These are phyloP conservation scores for Auxenochlorella pyrenoidosa DNA, from an alignment of 139 green algal genomes.

Conservation along the genomic window DNA sequence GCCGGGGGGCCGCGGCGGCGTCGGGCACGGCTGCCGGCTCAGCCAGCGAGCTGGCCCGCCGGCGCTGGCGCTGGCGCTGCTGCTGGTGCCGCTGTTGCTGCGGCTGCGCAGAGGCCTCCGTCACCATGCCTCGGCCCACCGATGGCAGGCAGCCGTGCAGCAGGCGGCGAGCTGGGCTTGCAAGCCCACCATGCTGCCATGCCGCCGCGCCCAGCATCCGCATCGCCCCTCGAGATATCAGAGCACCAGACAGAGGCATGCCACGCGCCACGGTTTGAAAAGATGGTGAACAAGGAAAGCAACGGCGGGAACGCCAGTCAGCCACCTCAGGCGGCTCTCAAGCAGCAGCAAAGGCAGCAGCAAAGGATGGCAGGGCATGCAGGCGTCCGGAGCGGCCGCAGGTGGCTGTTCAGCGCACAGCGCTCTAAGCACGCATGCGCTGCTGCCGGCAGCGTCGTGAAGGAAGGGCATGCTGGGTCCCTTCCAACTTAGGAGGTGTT, in stretches of 20 bases:
- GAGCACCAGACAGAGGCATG: neutral
- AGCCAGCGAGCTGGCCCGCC: neutral
- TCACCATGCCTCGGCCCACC: neutral
- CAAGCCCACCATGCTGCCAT: neutral
- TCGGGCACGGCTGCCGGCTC: neutral
- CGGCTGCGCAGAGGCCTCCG: neutral
- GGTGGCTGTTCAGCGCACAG: no score
- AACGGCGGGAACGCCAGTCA: neutral
- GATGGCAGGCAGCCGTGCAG: neutral
- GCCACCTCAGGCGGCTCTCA: no score
- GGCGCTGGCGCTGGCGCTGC: conserved; percentile 2
- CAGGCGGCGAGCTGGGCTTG: neutral
- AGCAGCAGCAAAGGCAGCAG: no score
- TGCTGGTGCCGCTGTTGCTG: neutral
- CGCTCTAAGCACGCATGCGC: no score
- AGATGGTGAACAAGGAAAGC: no score
- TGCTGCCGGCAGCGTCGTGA: no score
- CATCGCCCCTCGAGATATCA: neutral
- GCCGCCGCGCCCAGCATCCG: neutral
- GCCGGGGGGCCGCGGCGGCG: neutral
- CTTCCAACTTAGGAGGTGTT: no score
- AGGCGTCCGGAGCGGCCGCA: no score
- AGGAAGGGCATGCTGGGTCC: no score
- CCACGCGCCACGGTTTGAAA: neutral
- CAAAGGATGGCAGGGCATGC: no score